Evolutionary conservation across 305 asterid genomes (phyloP).

Genomic region (Solanum chacoense): DNA sequence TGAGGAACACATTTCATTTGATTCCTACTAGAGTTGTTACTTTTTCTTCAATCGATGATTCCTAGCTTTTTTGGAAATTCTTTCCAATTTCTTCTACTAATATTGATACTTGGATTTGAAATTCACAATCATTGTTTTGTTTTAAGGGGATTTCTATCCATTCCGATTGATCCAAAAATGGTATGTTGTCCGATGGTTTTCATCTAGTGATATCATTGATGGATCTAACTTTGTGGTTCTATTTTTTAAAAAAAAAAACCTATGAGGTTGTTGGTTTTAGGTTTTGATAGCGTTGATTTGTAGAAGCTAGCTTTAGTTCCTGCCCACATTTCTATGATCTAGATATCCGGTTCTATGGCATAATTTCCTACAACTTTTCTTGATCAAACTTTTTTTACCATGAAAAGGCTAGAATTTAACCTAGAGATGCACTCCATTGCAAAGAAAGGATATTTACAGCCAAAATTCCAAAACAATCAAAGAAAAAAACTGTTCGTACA

Average conservation of each 20-base stretch:
- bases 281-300: neutral
- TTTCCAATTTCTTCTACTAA: neutral
- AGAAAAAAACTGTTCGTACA: neutral
- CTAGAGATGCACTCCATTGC: neutral
- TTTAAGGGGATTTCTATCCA: neutral
- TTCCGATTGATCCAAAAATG: neutral
- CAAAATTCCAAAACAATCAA: neutral
- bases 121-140: neutral
- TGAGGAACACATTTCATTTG: neutral
- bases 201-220: neutral
- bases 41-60: neutral
- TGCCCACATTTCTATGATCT: neutral
- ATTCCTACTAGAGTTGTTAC: neutral
- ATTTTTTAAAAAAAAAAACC: neutral
- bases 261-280: neutral
- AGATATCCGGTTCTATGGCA: neutral
- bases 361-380: constrained; percentile 4
- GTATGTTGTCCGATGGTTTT: neutral
- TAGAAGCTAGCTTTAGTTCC: neutral
- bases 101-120: neutral
- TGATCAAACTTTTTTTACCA: neutral
- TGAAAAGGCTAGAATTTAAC: constrained; percentile 1
- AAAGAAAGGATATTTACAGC: neutral
- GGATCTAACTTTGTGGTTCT: neutral
- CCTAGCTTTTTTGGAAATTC: neutral